Evolutionary conservation across 2,329 filamentous ascomycete species (phyloP), one percentile per base, ranked within the genome.

Genomic region (Pseudocercospora crystallina): DNA sequence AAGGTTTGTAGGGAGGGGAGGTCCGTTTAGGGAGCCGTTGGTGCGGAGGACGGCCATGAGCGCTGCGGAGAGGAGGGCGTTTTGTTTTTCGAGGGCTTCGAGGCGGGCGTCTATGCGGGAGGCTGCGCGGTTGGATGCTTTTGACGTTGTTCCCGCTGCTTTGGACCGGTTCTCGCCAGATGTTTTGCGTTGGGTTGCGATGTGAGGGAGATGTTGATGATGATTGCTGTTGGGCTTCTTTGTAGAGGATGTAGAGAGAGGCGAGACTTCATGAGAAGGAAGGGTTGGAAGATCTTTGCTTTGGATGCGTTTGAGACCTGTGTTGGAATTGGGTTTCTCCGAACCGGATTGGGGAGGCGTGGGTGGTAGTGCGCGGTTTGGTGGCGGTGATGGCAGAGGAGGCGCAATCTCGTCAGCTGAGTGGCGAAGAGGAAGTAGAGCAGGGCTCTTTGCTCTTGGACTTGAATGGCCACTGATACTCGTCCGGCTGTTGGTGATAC

Each of bases 11-110:
- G 20, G 20, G 3, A 26, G 20, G 15, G 56, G 38, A 8, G 65
- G 65, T 8, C 59, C 51, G 42, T 71, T 68, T 36, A 69, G 52
- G 10, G 52, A 61, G 0, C 69, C 67, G 30, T 66, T 68, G 2
- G 68, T 71, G 40, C 65, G 63, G 31, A 73, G 48, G 35, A 73
- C 68, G 5, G 70, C 71, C 60, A 70, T 67, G 17, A 73, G 57
- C 5, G 71, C 71, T 8, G 71, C 71, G 20, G 68, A 66, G 8
- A 73, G 61, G 7, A 73, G 45, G 12, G 61, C 61, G 47, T 73
- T 73, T 46, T 71, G 66, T 33, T 70, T 67, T 52, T 72, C 70
- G 17, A 73, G 52, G 11, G 65, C 67, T 38, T 71, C 69, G 32
- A 73, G 51, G 2, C 69, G 64, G 26, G 68, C 64, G 31, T 68